phyloP scores from a whole-genome alignment of 306 rosid species.

The Neltuma alba region DNA sequence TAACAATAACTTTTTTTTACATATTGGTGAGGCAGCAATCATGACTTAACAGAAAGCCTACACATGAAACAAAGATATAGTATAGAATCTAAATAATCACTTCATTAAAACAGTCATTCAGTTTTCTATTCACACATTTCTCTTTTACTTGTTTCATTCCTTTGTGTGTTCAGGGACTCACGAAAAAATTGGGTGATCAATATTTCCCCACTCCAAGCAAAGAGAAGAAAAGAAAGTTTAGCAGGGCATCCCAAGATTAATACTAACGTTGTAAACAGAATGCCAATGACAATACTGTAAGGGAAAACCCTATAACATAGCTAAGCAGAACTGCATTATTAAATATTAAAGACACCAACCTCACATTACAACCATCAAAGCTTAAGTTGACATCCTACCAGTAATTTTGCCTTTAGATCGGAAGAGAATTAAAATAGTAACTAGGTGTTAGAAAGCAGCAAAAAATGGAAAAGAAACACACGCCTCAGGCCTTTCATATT shows the following conservation, averaged over 20 bases:
- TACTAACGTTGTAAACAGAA: not conserved
- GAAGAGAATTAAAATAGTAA: not conserved
- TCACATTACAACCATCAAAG: constrained; percentile 18
- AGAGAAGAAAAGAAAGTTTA: not conserved
- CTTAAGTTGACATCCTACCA: constrained; percentile 15
- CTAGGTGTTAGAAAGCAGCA: not conserved
- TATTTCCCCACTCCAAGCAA: not conserved
- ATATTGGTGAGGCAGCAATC: not conserved
- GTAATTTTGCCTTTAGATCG: constrained; percentile 20
- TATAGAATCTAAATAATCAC: not conserved
- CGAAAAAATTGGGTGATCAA: not conserved
- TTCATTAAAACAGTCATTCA: not conserved
- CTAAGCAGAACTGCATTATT: constrained; percentile 7
- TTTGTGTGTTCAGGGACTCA: not conserved
- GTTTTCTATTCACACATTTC: not conserved
- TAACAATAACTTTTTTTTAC: too few relatives aligned
- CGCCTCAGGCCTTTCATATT: constrained; percentile 19
- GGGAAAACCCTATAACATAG: constrained; percentile 7
- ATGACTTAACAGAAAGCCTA: not conserved
- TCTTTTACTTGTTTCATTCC: not conserved
- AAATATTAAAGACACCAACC: constrained; percentile 1
- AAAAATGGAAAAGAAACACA: constrained; percentile 32
- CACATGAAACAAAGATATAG: not conserved
- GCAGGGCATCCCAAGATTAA: not conserved
- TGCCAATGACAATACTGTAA: not conserved